Percentiles rank a stretch among this genome's conserved stretches.
These are phyloP conservation scores for Pseudohyphozyma bogoriensis DNA, from an alignment of 768 basidiomycete species.

Conservation along the genomic window DNA sequence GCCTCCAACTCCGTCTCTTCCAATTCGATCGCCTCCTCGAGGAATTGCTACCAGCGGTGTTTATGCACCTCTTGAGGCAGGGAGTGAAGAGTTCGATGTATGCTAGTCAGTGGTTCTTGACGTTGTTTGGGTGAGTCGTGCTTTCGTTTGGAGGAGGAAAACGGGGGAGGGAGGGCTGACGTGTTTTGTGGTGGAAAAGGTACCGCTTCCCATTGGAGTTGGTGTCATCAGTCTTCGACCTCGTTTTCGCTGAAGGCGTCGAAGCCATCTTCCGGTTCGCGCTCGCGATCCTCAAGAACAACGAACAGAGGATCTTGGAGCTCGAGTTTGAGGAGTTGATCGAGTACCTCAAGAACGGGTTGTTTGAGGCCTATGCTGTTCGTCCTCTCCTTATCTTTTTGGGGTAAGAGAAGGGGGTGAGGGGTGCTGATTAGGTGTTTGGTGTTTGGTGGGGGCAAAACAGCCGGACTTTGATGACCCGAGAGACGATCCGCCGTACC, in stretches of 20 bases:
- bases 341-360: constrained; percentile 62
- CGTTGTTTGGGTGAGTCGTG: constrained; percentile 69
- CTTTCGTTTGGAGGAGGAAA: constrained; percentile 45
- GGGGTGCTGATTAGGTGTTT: constrained; percentile 11
- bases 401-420: constrained; percentile 31
- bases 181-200: not conserved
- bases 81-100: constrained; percentile 98
- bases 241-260: constrained; percentile 89
- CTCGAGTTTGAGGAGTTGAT: constrained; percentile 89
- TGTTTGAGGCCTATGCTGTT: constrained; percentile 72
- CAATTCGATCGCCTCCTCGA: constrained; percentile 93
- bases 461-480: constrained; percentile 33
- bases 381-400: not conserved
- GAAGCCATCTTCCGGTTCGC: constrained; percentile 96
- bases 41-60: constrained; percentile 81
- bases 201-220: constrained; percentile 82
- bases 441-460: no score
- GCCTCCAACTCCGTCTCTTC: constrained; percentile 75
- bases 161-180: not conserved
- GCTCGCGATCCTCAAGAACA: constrained; percentile 71
- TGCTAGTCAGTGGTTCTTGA: constrained; percentile 97
- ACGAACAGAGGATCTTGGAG: constrained; percentile 64
- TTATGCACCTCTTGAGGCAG: constrained; percentile 84
- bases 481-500: constrained; percentile 43
- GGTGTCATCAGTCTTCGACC: constrained; percentile 93